phyloP scores from a whole-genome alignment of 2,329 filamentous ascomycete genomes.

The Didymella sp. region DNA sequence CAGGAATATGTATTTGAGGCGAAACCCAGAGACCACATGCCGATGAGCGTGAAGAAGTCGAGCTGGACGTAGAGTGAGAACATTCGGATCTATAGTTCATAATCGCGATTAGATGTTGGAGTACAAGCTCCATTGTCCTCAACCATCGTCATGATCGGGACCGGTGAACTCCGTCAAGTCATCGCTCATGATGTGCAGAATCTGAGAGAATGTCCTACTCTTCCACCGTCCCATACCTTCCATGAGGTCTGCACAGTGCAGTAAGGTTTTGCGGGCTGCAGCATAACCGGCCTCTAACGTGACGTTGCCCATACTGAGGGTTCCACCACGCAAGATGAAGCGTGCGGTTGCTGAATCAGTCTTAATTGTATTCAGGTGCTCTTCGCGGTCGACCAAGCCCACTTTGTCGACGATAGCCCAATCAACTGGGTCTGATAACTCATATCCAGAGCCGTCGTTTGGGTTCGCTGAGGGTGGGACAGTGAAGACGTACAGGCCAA shows the following conservation, averaged over 20 bases:
- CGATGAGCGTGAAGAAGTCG: conserved; percentile 38
- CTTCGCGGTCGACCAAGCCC: conserved; percentile 51
- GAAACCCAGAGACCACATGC: conserved; percentile 42
- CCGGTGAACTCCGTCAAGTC: conserved; percentile 48
- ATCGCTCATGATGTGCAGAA: conserved; percentile 64
- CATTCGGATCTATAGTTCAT: background rate
- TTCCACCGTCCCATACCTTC: conserved; percentile 62
- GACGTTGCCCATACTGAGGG: conserved; percentile 57
- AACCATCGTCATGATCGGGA: conserved; percentile 15
- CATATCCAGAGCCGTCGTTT: conserved; percentile 48
- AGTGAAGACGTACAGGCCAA: conserved; percentile 62
- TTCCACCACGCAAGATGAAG: conserved; percentile 60
- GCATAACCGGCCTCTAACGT: conserved; percentile 59
- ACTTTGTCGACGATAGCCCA: conserved; percentile 57
- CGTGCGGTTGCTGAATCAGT: conserved; percentile 46
- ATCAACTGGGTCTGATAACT: conserved; percentile 59
- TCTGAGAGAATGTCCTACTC: conserved; percentile 58
- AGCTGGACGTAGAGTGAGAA: conserved; percentile 10
- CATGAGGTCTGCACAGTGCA: conserved; percentile 61
- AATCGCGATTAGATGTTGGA: background rate
- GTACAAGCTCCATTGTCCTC: background rate
- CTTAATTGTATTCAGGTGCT: conserved; percentile 26
- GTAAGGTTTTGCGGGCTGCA: conserved; percentile 58
- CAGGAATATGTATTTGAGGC: conserved; percentile 44
- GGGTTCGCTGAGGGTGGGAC: conserved; percentile 36